Percentiles rank a stretch among this genome's conserved stretches.
Evolutionary conservation across 768 basidiomycete genomes (phyloP).

Genomic region (Hemileccinum impolitum): DNA sequence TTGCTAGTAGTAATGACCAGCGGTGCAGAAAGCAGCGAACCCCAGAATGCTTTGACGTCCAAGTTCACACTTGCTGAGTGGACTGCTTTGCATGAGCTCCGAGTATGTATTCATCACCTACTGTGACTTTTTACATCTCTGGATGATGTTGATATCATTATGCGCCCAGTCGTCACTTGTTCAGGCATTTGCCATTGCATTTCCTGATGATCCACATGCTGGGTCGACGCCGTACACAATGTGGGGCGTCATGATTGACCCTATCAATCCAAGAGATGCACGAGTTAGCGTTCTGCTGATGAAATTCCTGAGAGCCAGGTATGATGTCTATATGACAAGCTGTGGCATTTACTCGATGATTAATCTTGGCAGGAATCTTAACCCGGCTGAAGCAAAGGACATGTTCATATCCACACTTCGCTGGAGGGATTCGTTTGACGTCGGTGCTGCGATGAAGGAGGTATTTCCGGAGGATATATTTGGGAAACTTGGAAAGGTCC

Average conservation of each 20-base stretch:
- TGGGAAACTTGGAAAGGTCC: slow-evolving; percentile 58
- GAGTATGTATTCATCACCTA: slow-evolving; percentile 40
- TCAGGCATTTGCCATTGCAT: slow-evolving; percentile 55
- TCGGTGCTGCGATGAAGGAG: slow-evolving; percentile 58
- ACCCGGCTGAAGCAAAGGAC: slow-evolving; percentile 49
- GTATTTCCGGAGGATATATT: slow-evolving; percentile 62
- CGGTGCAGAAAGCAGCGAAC: slow-evolving; percentile 40
- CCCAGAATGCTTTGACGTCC: slow-evolving; percentile 65
- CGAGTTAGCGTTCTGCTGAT: slow-evolving; percentile 72
- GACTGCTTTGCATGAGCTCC: slow-evolving; percentile 62
- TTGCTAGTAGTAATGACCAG: too few relatives aligned
- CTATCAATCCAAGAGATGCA: slow-evolving; percentile 52
- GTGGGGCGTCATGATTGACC: slow-evolving; percentile 74
- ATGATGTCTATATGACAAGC: slow-evolving; percentile 1
- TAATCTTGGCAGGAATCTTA: slow-evolving; percentile 43
- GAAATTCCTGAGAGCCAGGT: slow-evolving; percentile 82
- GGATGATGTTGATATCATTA: too few relatives aligned
- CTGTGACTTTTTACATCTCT: too few relatives aligned
- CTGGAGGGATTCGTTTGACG: slow-evolving; percentile 66
- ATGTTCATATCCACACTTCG: slow-evolving; percentile 68
- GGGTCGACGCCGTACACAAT: slow-evolving; percentile 49
- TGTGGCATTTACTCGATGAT: not conserved
- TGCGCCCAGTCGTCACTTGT: slow-evolving; percentile 38
- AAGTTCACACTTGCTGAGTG: slow-evolving; percentile 73
- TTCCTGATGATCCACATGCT: slow-evolving; percentile 53